phyloP scores from a whole-genome alignment of 371 early-diverging fungal genomes.

The Mortierella sp. region DNA sequence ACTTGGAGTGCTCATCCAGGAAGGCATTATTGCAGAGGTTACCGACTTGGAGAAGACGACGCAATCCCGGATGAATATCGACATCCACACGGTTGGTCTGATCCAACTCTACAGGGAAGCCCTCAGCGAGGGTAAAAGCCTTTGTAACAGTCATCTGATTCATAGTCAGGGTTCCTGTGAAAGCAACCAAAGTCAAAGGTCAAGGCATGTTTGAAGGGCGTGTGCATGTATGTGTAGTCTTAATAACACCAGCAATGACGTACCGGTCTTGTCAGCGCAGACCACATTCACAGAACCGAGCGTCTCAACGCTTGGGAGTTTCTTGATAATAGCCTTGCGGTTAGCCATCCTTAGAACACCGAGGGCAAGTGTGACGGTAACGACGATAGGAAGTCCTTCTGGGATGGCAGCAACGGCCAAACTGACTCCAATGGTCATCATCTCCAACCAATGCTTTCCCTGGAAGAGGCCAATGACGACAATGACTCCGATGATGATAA shows the following conservation, averaged over 20 bases:
- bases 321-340: constrained; percentile 88
- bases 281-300: constrained; percentile 91
- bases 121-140: constrained; percentile 73
- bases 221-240: no score
- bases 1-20: constrained; percentile 69
- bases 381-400: constrained; percentile 93
- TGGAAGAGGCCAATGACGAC: constrained; percentile 90
- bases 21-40: constrained; percentile 85
- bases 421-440: constrained; percentile 94
- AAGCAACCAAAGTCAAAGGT: background rate
- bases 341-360: constrained; percentile 93
- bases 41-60: constrained; percentile 69
- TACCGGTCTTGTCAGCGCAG: constrained; percentile 94
- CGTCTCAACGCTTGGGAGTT: constrained; percentile 90
- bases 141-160: constrained; percentile 89
- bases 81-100: constrained; percentile 55
- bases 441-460: constrained; percentile 89
- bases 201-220: background rate
- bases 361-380: constrained; percentile 90
- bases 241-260: no score
- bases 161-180: constrained; percentile 78
- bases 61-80: constrained; percentile 57
- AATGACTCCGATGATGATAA: constrained; percentile 89
- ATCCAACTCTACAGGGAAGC: constrained; percentile 71
- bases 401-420: constrained; percentile 96